Conservation (phyloP, 2,329 filamentous ascomycete species). For the Dothideomycetes sp. region DNA sequence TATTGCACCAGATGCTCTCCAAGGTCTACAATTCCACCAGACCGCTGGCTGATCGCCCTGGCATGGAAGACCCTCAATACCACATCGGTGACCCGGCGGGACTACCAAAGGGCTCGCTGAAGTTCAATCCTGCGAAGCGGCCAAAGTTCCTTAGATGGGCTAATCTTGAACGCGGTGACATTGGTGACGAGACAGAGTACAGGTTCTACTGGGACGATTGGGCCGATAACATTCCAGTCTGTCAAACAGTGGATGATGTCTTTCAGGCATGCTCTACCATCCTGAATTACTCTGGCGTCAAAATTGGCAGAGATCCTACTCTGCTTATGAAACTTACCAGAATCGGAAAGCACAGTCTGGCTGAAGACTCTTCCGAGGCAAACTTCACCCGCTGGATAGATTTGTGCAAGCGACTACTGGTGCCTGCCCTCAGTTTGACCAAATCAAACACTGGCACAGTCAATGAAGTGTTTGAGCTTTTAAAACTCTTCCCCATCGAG, state of each 20-base stretch:
- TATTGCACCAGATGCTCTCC: conserved; percentile 70
- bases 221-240: conserved; percentile 85
- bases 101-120: conserved; percentile 58
- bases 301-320: conserved; percentile 72
- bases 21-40: conserved; percentile 53
- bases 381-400: conserved; percentile 77
- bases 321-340: conserved; percentile 73
- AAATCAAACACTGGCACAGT: conserved; percentile 74
- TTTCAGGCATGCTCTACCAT: conserved; percentile 78
- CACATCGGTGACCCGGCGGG: conserved; percentile 53
- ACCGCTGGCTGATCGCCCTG: conserved; percentile 32
- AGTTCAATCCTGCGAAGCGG: conserved; percentile 45
- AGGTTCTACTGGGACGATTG: conserved; percentile 97
- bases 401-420: conserved; percentile 69
- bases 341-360: conserved; percentile 69
- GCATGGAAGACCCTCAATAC: conserved; percentile 36
- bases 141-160: conserved; percentile 72
- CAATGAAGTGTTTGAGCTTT: conserved; percentile 75
- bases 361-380: conserved; percentile 54
- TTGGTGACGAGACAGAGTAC: conserved; percentile 63
- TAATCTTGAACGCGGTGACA: conserved; percentile 65
- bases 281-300: conserved; percentile 74
- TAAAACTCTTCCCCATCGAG: conserved; percentile 65
- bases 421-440: conserved; percentile 78
- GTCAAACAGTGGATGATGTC: conserved; percentile 81